phyloP scores from a whole-genome alignment of 2,329 filamentous ascomycete species.

The Phoma sp. region DNA sequence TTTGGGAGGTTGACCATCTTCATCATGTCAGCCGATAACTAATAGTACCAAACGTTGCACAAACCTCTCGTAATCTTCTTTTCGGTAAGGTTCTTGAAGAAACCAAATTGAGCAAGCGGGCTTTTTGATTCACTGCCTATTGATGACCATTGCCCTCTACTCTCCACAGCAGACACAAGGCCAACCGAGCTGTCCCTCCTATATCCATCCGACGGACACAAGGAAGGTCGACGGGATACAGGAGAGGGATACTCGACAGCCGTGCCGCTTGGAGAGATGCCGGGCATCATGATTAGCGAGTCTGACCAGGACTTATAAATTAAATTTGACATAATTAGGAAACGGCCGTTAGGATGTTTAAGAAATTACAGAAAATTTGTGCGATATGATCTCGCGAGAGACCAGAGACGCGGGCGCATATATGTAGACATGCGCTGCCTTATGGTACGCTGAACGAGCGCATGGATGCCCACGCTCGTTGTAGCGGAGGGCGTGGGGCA shows the following conservation, averaged over 20 bases:
- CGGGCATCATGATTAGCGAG: slow-evolving; percentile 45
- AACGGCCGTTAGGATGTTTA: slow-evolving; percentile 20
- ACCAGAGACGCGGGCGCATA: slow-evolving; percentile 37
- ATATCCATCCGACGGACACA: slow-evolving; percentile 40
- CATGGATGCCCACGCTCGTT: slow-evolving; percentile 34
- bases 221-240: slow-evolving; percentile 41
- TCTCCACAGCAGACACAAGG: slow-evolving; percentile 47
- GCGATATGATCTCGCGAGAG: slow-evolving; percentile 33
- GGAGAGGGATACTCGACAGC: slow-evolving; percentile 45
- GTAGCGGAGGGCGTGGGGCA: slow-evolving; percentile 31
- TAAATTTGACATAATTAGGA: slow-evolving; percentile 18
- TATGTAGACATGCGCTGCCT: slow-evolving; percentile 37
- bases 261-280: slow-evolving; percentile 43
- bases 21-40: slow-evolving; percentile 6
- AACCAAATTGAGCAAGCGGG: slow-evolving; percentile 50
- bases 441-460: slow-evolving; percentile 24
- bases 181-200: slow-evolving; percentile 44
- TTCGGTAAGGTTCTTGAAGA: slow-evolving; percentile 70
- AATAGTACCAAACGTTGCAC: slow-evolving; percentile 17
- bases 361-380: slow-evolving; percentile 39
- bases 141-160: slow-evolving; percentile 46
- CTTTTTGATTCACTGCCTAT: slow-evolving; percentile 47
- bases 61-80: slow-evolving; percentile 80
- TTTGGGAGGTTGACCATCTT: slow-evolving; percentile 86
- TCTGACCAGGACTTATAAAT: slow-evolving; percentile 45